These are phyloP conservation scores for Xanthoconium stramineum DNA, from an alignment of 768 basidiomycete genomes.

Conservation along the genomic window DNA sequence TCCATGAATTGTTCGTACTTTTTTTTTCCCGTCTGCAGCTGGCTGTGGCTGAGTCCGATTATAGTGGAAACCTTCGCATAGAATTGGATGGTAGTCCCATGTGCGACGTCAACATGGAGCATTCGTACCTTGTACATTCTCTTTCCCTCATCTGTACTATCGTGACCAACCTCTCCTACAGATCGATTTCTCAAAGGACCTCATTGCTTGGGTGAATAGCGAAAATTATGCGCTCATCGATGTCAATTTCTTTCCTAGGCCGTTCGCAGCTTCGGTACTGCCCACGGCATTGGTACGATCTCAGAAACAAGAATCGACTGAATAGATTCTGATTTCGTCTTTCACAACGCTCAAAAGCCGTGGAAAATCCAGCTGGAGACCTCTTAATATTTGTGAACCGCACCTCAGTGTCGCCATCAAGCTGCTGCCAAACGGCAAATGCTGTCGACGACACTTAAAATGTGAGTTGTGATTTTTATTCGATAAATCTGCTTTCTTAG, in stretches of 20 bases:
- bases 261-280: slow-evolving; percentile 32
- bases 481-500: no score
- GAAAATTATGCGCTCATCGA: slow-evolving; percentile 77
- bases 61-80: slow-evolving; percentile 82
- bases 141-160: neutral
- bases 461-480: no score
- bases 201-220: slow-evolving; percentile 72
- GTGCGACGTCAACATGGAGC: slow-evolving; percentile 73
- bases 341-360: slow-evolving; percentile 38
- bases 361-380: slow-evolving; percentile 49
- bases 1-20: slow-evolving; percentile 86
- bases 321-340: neutral
- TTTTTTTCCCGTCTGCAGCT: neutral
- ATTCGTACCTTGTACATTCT: slow-evolving; percentile 72
- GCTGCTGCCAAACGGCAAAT: no score
- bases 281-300: slow-evolving; percentile 32
- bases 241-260: slow-evolving; percentile 77
- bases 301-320: neutral
- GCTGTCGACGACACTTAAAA: no score
- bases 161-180: slow-evolving; percentile 32
- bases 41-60: neutral
- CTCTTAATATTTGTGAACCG: no score
- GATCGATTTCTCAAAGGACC: slow-evolving; percentile 81
- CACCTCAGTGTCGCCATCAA: no score
- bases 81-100: slow-evolving; percentile 72